Conservation (phyloP, 148 eudicot genomes). For the Rhododendron simsii region DNA sequence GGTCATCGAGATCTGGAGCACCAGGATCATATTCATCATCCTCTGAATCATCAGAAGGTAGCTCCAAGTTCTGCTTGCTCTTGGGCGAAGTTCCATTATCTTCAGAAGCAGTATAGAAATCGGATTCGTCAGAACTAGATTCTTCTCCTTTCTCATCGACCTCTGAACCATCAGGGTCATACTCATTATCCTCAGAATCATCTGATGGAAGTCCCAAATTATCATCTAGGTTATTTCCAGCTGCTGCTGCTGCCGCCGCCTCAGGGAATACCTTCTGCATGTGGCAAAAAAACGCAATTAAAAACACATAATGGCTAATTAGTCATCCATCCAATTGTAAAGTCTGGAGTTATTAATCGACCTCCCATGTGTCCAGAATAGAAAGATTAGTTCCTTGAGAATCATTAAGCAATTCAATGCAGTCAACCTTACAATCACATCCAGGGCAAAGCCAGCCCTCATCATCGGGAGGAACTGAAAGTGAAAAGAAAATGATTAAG, state of each 20-base stretch:
- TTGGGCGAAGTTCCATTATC: conserved; percentile 37
- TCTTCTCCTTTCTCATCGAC: conserved; percentile 35
- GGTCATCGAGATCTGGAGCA: conserved; percentile 37
- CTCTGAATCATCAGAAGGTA: conserved; percentile 90
- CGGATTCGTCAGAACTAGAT: conserved; percentile 51
- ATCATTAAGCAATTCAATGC: conserved; percentile 75
- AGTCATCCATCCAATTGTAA: not conserved
- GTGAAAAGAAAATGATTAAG: not conserved
- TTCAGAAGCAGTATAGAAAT: conserved; percentile 52
- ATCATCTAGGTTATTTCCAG: conserved; percentile 51
- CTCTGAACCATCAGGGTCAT: conserved; percentile 60
- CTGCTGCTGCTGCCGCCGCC: conserved; percentile 48
- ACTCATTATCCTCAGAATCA: conserved; percentile 83
- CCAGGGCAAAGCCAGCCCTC: conserved; percentile 97
- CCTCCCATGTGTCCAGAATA: conserved; percentile 82
- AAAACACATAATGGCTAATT: not conserved
- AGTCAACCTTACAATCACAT: conserved; percentile 91
- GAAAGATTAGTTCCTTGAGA: conserved; percentile 59
- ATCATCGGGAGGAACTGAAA: conserved; percentile 87
- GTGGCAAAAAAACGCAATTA: conserved; percentile 13
- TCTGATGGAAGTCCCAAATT: conserved; percentile 58
- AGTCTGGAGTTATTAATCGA: conserved; percentile 15
- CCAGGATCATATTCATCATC: conserved; percentile 87
- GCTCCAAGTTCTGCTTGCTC: conserved; percentile 43
- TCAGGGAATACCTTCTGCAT: conserved; percentile 88